Conservation (phyloP, 257 asterid species). For the Primulina tabacum region DNA sequence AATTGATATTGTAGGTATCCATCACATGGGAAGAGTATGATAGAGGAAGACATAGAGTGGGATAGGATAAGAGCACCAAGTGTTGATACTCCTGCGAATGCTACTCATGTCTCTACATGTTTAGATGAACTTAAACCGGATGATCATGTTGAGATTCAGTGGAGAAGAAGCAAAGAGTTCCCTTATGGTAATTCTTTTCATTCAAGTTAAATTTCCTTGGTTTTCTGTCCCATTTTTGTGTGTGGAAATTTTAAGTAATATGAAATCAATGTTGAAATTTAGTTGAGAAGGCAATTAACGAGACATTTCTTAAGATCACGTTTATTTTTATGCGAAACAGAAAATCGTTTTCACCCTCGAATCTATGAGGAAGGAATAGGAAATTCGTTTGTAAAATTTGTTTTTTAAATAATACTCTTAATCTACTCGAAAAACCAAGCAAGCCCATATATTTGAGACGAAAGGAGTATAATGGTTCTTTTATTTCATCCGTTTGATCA, state of each 20-base stretch:
- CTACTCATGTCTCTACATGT: conserved; percentile 64
- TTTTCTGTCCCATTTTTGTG: not conserved
- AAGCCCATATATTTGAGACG: too few species aligned
- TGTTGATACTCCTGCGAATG: conserved; percentile 52
- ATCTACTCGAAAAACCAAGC: too few species aligned
- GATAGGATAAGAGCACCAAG: conserved; percentile 64
- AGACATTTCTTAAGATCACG: not conserved
- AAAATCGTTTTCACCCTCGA: not conserved
- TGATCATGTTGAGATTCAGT: conserved; percentile 90
- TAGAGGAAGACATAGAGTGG: conserved; percentile 81
- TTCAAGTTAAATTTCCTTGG: not conserved
- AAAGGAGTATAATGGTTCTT: too few species aligned
- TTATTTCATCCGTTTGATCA: too few species aligned
- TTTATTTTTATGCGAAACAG: not conserved
- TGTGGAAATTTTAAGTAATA: not conserved
- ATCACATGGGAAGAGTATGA: conserved; percentile 55
- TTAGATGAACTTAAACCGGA: conserved; percentile 67
- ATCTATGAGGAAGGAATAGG: not conserved
- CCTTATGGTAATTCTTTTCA: conserved; percentile 59
- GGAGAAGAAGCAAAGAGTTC: conserved; percentile 78
- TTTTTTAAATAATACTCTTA: too few species aligned
- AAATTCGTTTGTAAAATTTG: too few species aligned
- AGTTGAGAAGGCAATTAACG: not conserved
- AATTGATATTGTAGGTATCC: conserved; percentile 50
- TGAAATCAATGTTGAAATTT: not conserved